A percentile compares a stretch with the other conserved stretches of the same genome.
These are phyloP conservation scores for Rubroshorea leprosula DNA, from an alignment of 345 rosid species.

Conservation along the genomic window DNA sequence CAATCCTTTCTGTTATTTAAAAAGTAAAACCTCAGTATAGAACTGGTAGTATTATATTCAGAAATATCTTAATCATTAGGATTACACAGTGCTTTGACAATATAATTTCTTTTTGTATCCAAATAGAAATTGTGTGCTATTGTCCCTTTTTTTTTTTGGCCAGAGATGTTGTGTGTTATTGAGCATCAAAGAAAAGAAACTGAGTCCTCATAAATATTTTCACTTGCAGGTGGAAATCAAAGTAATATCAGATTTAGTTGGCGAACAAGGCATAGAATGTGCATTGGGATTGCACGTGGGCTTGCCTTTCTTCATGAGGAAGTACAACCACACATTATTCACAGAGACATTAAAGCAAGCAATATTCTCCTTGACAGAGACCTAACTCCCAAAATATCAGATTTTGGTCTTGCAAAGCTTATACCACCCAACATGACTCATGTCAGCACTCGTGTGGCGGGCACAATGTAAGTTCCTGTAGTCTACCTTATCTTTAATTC, in stretches of 20 bases:
- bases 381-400: slow-evolving; percentile 79
- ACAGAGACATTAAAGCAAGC: slow-evolving; percentile 97
- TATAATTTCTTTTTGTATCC: not conserved
- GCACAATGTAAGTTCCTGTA: slow-evolving; percentile 68
- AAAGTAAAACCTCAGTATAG: not conserved
- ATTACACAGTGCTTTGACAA: not conserved
- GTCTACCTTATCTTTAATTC: not conserved
- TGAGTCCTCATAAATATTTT: slow-evolving; percentile 13
- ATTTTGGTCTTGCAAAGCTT: slow-evolving; percentile 94
- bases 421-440: slow-evolving; percentile 80
- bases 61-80: not conserved
- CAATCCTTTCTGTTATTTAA: too few relatives aligned
- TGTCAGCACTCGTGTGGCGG: slow-evolving; percentile 98
- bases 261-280: slow-evolving; percentile 58
- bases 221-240: slow-evolving; percentile 46
- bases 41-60: not conserved
- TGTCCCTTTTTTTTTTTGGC: too few relatives aligned
- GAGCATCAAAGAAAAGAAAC: not conserved
- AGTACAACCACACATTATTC: slow-evolving; percentile 71
- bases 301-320: slow-evolving; percentile 87
- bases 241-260: slow-evolving; percentile 66
- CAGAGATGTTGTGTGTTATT: too few relatives aligned
- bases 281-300: slow-evolving; percentile 79
- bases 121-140: not conserved
- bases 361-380: slow-evolving; percentile 83